Evolutionary conservation across 106 monocot species (phyloP).

Genomic region (Vanilla planifolia): DNA sequence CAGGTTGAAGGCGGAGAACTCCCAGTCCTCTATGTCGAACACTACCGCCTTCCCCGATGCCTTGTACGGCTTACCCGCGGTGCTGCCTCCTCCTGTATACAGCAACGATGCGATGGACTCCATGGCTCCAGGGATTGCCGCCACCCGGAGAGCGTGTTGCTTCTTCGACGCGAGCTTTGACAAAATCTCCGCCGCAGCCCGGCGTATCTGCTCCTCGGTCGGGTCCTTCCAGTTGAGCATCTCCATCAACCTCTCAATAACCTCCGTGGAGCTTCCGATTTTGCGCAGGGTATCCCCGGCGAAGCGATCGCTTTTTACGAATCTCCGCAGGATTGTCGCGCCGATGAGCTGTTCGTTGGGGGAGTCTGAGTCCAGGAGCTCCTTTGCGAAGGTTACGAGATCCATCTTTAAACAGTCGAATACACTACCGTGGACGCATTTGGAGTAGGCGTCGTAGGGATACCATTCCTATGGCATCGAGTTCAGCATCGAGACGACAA

Average conservation of each 20-base stretch:
- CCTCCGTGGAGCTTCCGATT: slow-evolving; percentile 26
- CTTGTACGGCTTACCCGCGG: slow-evolving; percentile 1
- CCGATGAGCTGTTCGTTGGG: slow-evolving; percentile 61
- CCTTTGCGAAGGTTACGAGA: slow-evolving; percentile 41
- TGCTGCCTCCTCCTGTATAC: slow-evolving; percentile 7
- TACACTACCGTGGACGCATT: slow-evolving; percentile 45
- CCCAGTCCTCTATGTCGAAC: slow-evolving; percentile 13
- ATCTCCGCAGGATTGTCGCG: slow-evolving; percentile 36
- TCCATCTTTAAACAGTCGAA: slow-evolving; percentile 72
- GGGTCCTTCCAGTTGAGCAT: slow-evolving; percentile 66
- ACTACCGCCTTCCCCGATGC: neutral
- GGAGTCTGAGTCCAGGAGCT: slow-evolving; percentile 40
- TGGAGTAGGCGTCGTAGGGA: slow-evolving; percentile 54
- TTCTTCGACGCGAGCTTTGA: slow-evolving; percentile 44
- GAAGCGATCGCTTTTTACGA: slow-evolving; percentile 17
- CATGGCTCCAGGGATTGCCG: slow-evolving; percentile 50
- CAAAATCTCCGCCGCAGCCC: slow-evolving; percentile 37
- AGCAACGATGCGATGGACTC: slow-evolving; percentile 59
- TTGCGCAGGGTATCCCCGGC: slow-evolving; percentile 43
- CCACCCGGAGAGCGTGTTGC: slow-evolving; percentile 42
- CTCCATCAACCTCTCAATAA: slow-evolving; percentile 52
- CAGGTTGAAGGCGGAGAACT: slow-evolving; percentile 37
- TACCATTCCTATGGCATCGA: slow-evolving; percentile 17
- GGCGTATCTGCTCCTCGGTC: slow-evolving; percentile 37
- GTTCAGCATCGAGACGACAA: too few species aligned